Base-by-base conservation (phyloP, 805 yeast genomes). In the Candida sonorensis region DNA sequence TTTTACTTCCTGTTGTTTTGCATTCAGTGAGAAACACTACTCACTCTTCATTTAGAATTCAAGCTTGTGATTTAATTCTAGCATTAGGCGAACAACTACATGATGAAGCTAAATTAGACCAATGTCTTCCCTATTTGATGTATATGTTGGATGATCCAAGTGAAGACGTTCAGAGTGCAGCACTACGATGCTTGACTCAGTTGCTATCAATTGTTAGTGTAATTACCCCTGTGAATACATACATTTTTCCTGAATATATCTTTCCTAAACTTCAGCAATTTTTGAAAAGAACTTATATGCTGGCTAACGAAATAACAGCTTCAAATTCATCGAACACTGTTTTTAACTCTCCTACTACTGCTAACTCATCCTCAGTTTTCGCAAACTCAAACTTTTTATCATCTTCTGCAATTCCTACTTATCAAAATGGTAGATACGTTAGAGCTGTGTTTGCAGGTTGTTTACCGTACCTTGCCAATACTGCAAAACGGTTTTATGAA, bases 21-120 rank as follows among this genome's bases (percentile, higher is more conserved):
- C 71, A 88, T 2, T 64, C 78, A 15, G 53, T 79, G 22, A 64
- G 82, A 37, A 69, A 81, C 26, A 71, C 84, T 0, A 67, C 72
- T 7, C 70, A 72, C 17, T 77, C 85, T 1, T 49, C 69, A 0
- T 73, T 77, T 25, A 65, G 84, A 38, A 52, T 79, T 7, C 72
- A 75, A 46, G 90, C 88, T 1, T 68, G 94, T 40, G 92, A 86
- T 47, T 57, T 88, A 40, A 69, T 92, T 1, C 53, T 84, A 7
- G 82, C 85, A 0, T 64, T 90, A 13, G 74, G 90, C 2, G 95
- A 84, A 47, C 71, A 75, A 36, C 63, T 86, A 2, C 72, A 74
- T 16, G 97, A 92, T 51, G 94, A 83, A 35, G 78, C 77, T 11
- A 90, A 87, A 51, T 61, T 92, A 24, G 97, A 92, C 53, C 59